Evolutionary conservation across 1,139 yeast genomes (phyloP).

Genomic region (Kurtzmaniella quercitrusa): DNA sequence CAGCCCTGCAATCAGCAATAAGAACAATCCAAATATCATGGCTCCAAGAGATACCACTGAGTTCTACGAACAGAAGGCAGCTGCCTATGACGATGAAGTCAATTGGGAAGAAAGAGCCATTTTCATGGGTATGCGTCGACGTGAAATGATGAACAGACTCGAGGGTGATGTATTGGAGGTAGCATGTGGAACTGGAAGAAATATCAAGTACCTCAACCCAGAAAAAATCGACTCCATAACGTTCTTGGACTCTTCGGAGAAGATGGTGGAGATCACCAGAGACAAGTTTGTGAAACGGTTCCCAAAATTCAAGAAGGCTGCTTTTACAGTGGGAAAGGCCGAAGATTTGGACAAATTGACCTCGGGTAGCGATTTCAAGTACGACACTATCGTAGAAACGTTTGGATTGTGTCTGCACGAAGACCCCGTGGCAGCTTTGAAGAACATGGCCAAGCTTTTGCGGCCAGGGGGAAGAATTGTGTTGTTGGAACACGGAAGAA

Average conservation of each 20-base stretch:
- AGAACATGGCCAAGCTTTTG: constrained; percentile 66
- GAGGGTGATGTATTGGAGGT: constrained; percentile 90
- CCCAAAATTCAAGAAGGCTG: constrained; percentile 67
- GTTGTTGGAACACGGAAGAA: constrained; percentile 87
- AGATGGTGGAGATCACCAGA: constrained; percentile 82
- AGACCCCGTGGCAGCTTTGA: constrained; percentile 79
- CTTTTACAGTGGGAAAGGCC: constrained; percentile 88
- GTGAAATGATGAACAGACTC: constrained; percentile 76
- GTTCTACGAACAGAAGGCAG: constrained; percentile 76
- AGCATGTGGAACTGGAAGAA: constrained; percentile 95
- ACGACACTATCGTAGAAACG: constrained; percentile 90
- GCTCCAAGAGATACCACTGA: constrained; percentile 79
- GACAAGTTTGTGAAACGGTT: constrained; percentile 65
- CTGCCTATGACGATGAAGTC: constrained; percentile 75
- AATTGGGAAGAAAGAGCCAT: constrained; percentile 84
- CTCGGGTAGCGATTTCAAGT: constrained; percentile 43
- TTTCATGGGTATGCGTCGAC: constrained; percentile 77
- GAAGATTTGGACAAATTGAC: constrained; percentile 72
- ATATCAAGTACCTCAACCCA: constrained; percentile 68
- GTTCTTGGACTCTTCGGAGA: constrained; percentile 74
- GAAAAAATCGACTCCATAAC: constrained; percentile 66
- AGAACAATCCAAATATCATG: constrained; percentile 42
- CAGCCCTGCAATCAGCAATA: constrained; percentile 16
- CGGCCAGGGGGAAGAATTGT: constrained; percentile 91
- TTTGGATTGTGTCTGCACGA: constrained; percentile 95